A percentile compares a stretch with the other conserved stretches of the same genome.
These are phyloP conservation scores for Candida wancherniae DNA, from an alignment of 805 yeast species.

Conservation along the genomic window DNA sequence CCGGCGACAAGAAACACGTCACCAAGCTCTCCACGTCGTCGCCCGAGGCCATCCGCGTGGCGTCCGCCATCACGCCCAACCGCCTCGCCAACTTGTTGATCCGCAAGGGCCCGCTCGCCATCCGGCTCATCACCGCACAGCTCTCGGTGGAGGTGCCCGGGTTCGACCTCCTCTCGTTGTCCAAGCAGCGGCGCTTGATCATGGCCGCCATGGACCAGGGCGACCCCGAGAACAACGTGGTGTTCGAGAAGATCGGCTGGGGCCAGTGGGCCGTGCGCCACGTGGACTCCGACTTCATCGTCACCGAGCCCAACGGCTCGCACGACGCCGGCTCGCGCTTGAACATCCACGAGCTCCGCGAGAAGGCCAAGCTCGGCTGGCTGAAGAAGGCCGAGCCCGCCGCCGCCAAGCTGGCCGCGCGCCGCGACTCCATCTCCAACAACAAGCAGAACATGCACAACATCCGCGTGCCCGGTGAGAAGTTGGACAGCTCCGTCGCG, in stretches of 20 bases:
- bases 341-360: slow-evolving; percentile 31
- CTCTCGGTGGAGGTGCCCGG: slow-evolving; percentile 70
- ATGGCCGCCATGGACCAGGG: slow-evolving; percentile 84
- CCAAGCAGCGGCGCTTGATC: slow-evolving; percentile 85
- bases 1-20: slow-evolving; percentile 9
- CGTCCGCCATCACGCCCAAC: slow-evolving; percentile 76
- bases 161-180: slow-evolving; percentile 72
- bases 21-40: slow-evolving; percentile 62
- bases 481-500: slow-evolving; percentile 16
- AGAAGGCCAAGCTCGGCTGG: slow-evolving; percentile 38
- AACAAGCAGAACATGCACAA: slow-evolving; percentile 41
- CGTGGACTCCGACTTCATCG: slow-evolving; percentile 41
- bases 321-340: slow-evolving; percentile 21
- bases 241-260: slow-evolving; percentile 95
- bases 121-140: slow-evolving; percentile 81
- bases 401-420: slow-evolving; percentile 9
- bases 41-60: slow-evolving; percentile 85
- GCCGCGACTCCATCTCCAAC: slow-evolving; percentile 53
- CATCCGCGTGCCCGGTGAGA: slow-evolving; percentile 41
- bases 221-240: slow-evolving; percentile 53
- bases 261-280: slow-evolving; percentile 90
- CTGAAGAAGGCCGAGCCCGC: slow-evolving; percentile 28
- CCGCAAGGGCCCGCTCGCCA: slow-evolving; percentile 82
- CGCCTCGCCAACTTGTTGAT: slow-evolving; percentile 65
- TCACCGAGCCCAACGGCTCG: slow-evolving; percentile 31